Evolutionary conservation across 2,329 filamentous ascomycete species (phyloP), one percentile per base, ranked within the genome.

Genomic region (Penicillium polonicum): DNA sequence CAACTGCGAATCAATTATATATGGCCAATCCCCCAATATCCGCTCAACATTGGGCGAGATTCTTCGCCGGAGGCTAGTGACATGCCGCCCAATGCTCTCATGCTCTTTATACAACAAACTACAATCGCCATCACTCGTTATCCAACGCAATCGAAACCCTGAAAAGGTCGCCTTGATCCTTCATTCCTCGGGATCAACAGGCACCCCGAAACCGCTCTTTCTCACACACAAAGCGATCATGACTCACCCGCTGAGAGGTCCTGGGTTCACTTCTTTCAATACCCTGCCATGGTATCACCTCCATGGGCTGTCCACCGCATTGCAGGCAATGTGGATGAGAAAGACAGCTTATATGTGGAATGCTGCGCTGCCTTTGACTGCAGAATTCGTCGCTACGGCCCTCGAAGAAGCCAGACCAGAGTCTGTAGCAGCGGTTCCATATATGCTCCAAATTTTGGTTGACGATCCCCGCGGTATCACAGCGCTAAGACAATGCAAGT

Each of bases 171-270:
- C 74, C 0, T 61, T 80, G 33, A 79, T 80, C 29, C 71, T 77
- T 41, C 80, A 82, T 60, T 81, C 79, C 0, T 81, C 79, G 0
- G 80, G 80, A 0, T 80, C 79, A 2, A 81, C 79, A 0, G 78
- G 79, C 0, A 72, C 76, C 4, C 79, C 79, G 0, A 81, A 81
- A 57, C 78, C 79, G 4, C 66, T 81, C 2, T 69, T 74, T 15
- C 71, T 79, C 35, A 78, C 76, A 2, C 78, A 81, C 52, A 68
- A 70, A 36, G 72, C 71, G 5, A 51, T 79, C 23, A 69, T 78
- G 63, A 73, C 65, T 4, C 74, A 72, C 48, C 73, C 75, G 2
- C 54, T 74, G 29, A 60, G 69, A 23, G 71, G 70, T 0, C 73
- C 73, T 0, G 75, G 74, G 0, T 65, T 78, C 27, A 74, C 72